Evolutionary conservation across 2,329 filamentous ascomycete species (phyloP).

Genomic region (Magnaporthales sp.): DNA sequence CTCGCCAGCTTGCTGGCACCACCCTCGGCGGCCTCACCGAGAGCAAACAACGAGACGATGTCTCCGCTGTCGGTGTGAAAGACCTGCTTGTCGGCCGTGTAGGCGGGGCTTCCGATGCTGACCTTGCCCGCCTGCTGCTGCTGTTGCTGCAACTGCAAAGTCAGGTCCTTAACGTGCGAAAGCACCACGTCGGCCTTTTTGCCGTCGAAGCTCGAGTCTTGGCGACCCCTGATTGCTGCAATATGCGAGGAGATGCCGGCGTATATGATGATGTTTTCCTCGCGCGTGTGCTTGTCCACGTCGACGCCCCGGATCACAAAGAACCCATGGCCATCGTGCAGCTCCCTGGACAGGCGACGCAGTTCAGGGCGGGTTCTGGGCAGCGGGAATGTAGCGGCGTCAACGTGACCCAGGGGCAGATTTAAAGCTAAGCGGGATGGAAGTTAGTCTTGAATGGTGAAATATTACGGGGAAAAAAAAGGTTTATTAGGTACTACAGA

Average conservation of each 20-base stretch:
- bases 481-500: too few species aligned
- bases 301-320: conserved; percentile 50
- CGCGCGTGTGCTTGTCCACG: conserved; percentile 39
- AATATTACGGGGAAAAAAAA: neutral
- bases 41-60: conserved; percentile 47
- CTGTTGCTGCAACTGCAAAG: conserved; percentile 19
- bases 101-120: conserved; percentile 47
- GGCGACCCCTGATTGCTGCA: conserved; percentile 41
- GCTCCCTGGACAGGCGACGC: conserved; percentile 40
- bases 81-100: conserved; percentile 51
- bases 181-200: conserved; percentile 42
- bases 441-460: too few species aligned
- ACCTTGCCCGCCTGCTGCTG: conserved; percentile 9
- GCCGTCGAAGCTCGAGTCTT: conserved; percentile 37
- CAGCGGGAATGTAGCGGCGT: conserved; percentile 44
- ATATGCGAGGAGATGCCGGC: conserved; percentile 51
- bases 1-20: conserved; percentile 51
- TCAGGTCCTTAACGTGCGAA: conserved; percentile 55
- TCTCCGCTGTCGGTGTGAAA: conserved; percentile 56
- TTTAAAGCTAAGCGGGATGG: conserved; percentile 20
- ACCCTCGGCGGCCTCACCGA: conserved; percentile 42
- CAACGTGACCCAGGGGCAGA: conserved; percentile 31
- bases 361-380: conserved; percentile 40
- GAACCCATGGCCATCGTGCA: conserved; percentile 52
- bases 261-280: conserved; percentile 52